Evolutionary conservation across 257 asterid genomes (phyloP).

Genomic region (Fraxinus cuspidata): DNA sequence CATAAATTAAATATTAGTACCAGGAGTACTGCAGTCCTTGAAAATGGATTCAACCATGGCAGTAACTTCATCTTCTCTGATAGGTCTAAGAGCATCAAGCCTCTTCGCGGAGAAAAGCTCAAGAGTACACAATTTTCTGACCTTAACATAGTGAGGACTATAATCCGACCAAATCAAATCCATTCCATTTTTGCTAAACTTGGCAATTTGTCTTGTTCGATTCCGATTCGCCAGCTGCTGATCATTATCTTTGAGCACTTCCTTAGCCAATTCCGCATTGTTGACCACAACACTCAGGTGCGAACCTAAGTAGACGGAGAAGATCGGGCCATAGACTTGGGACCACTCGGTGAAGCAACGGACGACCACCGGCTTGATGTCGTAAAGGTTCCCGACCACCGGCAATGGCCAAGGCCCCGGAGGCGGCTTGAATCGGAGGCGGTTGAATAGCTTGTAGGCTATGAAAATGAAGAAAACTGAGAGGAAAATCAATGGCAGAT

Average conservation of each 20-base stretch:
- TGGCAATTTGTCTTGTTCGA: slow-evolving; percentile 29
- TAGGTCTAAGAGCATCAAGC: slow-evolving; percentile 71
- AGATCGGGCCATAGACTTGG: slow-evolving; percentile 32
- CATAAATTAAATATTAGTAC: slow-evolving; percentile 26
- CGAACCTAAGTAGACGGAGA: slow-evolving; percentile 34
- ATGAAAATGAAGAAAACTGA: slow-evolving; percentile 30
- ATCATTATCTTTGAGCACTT: slow-evolving; percentile 42
- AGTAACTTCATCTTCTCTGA: slow-evolving; percentile 77
- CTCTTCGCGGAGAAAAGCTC: slow-evolving; percentile 73
- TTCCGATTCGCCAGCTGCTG: slow-evolving; percentile 37
- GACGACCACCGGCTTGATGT: slow-evolving; percentile 30
- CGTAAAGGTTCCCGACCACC: slow-evolving; percentile 34
- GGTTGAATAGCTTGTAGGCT: slow-evolving; percentile 42
- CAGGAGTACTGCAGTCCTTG: slow-evolving; percentile 49
- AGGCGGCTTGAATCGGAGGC: slow-evolving; percentile 41
- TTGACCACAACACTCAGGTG: slow-evolving; percentile 34
- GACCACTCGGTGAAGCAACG: slow-evolving; percentile 36
- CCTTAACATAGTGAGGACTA: slow-evolving; percentile 84
- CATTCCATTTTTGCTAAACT: slow-evolving; percentile 65
- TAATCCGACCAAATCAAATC: slow-evolving; percentile 90
- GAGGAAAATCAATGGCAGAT: slow-evolving; percentile 30
- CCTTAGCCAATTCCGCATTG: slow-evolving; percentile 30
- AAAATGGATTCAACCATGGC: slow-evolving; percentile 70
- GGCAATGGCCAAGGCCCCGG: slow-evolving; percentile 42
- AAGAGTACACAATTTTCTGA: slow-evolving; percentile 77